phyloP scores from a whole-genome alignment of 2,329 filamentous ascomycete species.

The Talaromyces sp. region DNA sequence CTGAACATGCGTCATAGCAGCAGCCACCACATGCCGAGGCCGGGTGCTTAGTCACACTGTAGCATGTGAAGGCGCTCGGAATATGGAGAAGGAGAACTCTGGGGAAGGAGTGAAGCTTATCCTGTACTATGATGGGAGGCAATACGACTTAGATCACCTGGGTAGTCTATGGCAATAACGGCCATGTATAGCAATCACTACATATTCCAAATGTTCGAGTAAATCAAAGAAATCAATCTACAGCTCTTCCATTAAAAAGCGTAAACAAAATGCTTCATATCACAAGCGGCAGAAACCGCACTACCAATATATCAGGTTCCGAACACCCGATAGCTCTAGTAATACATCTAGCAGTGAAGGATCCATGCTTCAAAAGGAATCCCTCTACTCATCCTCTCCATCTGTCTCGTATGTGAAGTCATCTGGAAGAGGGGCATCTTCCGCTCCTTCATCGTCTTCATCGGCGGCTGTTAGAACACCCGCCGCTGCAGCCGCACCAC shows the following conservation, averaged over 20 bases:
- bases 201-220: background rate
- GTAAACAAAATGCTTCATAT: constrained; percentile 23
- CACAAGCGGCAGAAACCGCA: constrained; percentile 18
- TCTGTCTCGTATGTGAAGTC: constrained; percentile 53
- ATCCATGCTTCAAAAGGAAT: constrained; percentile 13
- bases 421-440: constrained; percentile 51
- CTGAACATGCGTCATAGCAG: constrained; percentile 19
- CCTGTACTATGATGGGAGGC: too few species aligned
- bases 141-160: too few species aligned
- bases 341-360: constrained; percentile 36
- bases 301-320: constrained; percentile 27
- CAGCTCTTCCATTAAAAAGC: background rate
- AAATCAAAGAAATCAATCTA: background rate
- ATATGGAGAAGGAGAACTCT: too few species aligned
- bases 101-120: background rate
- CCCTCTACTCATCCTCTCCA: constrained; percentile 35
- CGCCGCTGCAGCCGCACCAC: constrained; percentile 70
- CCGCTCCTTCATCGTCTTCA: constrained; percentile 60
- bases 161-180: too few species aligned
- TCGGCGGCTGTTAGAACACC: constrained; percentile 85
- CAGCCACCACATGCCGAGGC: constrained; percentile 23
- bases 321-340: constrained; percentile 38
- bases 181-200: too few species aligned
- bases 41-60: constrained; percentile 1
- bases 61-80: constrained; percentile 18